phyloP scores from a whole-genome alignment of 257 asterid species.

The Forsythia viridissima region DNA sequence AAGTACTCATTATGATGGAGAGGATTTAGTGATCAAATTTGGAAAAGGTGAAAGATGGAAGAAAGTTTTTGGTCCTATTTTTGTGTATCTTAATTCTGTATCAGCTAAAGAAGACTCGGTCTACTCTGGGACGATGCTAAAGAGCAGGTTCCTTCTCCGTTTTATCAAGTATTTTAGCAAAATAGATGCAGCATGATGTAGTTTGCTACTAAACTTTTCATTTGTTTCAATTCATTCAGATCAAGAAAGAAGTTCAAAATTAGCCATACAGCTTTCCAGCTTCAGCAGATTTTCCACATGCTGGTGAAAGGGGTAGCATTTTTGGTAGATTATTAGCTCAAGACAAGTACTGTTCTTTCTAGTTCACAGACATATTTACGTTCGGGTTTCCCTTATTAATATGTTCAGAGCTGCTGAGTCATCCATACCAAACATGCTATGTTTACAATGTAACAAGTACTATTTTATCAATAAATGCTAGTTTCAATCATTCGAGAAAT shows the following conservation, averaged over 20 bases:
- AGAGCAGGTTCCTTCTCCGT: slow-evolving; percentile 33
- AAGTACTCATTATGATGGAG: slow-evolving; percentile 58
- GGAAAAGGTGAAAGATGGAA: slow-evolving; percentile 48
- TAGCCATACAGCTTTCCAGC: slow-evolving; percentile 90
- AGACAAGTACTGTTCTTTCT: slow-evolving; percentile 53
- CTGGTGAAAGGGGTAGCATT: slow-evolving; percentile 63
- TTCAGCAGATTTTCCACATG: slow-evolving; percentile 63
- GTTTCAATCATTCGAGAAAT: not conserved
- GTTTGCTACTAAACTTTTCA: not conserved
- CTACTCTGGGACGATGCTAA: slow-evolving; percentile 57
- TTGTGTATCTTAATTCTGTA: slow-evolving; percentile 42
- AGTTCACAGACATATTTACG: not conserved
- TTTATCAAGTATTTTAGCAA: not conserved
- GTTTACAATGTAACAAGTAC: no score
- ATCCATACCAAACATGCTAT: no score
- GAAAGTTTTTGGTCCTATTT: slow-evolving; percentile 64
- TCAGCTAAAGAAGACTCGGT: slow-evolving; percentile 20
- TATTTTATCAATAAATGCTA: no score
- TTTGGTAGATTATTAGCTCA: slow-evolving; percentile 64
- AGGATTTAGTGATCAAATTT: slow-evolving; percentile 46
- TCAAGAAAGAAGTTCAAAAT: slow-evolving; percentile 41
- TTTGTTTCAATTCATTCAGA: slow-evolving; percentile 26
- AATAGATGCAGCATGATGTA: not conserved
- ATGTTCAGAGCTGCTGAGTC: no score
- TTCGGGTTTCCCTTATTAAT: no score